Conservation (phyloP, 768 basidiomycete species). For the Leucogyrophana mollusca region DNA sequence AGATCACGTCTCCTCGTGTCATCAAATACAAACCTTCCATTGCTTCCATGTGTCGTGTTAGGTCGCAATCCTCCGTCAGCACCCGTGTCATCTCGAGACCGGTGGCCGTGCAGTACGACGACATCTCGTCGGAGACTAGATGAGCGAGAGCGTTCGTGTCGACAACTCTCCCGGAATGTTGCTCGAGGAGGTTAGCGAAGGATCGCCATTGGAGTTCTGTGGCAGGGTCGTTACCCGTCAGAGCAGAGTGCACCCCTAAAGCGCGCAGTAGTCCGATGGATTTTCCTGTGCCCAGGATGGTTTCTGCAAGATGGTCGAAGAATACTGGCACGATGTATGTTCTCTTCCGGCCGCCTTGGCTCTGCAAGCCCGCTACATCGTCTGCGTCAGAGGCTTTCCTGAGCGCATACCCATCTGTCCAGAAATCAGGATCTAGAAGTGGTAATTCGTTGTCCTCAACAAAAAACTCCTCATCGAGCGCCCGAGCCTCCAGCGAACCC, state of each 20-base stretch:
- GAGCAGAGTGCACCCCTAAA: slow-evolving; percentile 32
- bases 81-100: slow-evolving; percentile 55
- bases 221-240: slow-evolving; percentile 22
- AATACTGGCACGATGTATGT: slow-evolving; percentile 52
- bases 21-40: slow-evolving; percentile 75
- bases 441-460: slow-evolving; percentile 69
- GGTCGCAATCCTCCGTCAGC: slow-evolving; percentile 62
- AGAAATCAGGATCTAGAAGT: slow-evolving; percentile 72
- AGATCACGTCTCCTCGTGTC: slow-evolving; percentile 75
- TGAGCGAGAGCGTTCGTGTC: slow-evolving; percentile 63
- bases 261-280: slow-evolving; percentile 71
- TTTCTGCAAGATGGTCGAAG: slow-evolving; percentile 56
- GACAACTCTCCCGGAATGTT: slow-evolving; percentile 32
- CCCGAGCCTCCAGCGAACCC: slow-evolving; percentile 16
- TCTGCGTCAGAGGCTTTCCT: slow-evolving; percentile 37
- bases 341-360: slow-evolving; percentile 17
- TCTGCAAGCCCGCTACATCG: slow-evolving; percentile 20
- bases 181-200: slow-evolving; percentile 40
- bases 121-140: slow-evolving; percentile 61
- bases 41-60: slow-evolving; percentile 59
- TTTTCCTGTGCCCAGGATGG: slow-evolving; percentile 69
- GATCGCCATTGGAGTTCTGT: slow-evolving; percentile 37
- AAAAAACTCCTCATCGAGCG: slow-evolving; percentile 76
- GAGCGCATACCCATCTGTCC: slow-evolving; percentile 69
- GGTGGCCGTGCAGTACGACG: slow-evolving; percentile 52